Percentiles rank a stretch among this genome's conserved stretches.
Conservation (phyloP, 225 moss, liverwort and hornwort genomes). For the Lunularia cruciata region DNA sequence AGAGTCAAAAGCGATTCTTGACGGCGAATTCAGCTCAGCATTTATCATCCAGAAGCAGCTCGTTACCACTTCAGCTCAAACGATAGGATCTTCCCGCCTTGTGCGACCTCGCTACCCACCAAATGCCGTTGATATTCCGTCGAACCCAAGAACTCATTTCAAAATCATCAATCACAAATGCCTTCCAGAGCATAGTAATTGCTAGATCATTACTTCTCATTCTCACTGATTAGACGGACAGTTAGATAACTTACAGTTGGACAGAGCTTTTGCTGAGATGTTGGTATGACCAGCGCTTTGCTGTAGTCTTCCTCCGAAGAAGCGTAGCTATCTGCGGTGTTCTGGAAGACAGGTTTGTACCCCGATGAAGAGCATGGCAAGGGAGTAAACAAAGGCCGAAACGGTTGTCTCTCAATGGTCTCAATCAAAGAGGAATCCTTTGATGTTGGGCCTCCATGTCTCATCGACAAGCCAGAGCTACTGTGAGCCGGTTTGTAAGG, state of each 20-base stretch:
- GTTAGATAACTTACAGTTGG: slow-evolving; percentile 30
- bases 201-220: neutral
- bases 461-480: neutral
- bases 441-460: slow-evolving; percentile 12
- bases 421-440: slow-evolving; percentile 23
- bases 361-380: slow-evolving; percentile 40
- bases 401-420: slow-evolving; percentile 51
- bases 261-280: slow-evolving; percentile 38
- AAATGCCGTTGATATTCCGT: no score
- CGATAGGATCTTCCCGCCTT: no score
- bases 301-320: slow-evolving; percentile 50
- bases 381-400: slow-evolving; percentile 56
- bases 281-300: slow-evolving; percentile 46
- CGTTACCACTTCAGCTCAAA: no score
- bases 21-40: no score
- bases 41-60: no score
- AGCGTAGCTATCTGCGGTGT: slow-evolving; percentile 35
- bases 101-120: no score
- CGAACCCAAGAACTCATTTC: neutral
- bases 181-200: no score
- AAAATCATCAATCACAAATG: no score
- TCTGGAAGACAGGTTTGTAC: slow-evolving; percentile 44
- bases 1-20: no score
- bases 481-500: neutral
- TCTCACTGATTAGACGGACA: neutral